Conservation (phyloP, 2,329 filamentous ascomycete species). For the Drechslerella stenobrocha region DNA sequence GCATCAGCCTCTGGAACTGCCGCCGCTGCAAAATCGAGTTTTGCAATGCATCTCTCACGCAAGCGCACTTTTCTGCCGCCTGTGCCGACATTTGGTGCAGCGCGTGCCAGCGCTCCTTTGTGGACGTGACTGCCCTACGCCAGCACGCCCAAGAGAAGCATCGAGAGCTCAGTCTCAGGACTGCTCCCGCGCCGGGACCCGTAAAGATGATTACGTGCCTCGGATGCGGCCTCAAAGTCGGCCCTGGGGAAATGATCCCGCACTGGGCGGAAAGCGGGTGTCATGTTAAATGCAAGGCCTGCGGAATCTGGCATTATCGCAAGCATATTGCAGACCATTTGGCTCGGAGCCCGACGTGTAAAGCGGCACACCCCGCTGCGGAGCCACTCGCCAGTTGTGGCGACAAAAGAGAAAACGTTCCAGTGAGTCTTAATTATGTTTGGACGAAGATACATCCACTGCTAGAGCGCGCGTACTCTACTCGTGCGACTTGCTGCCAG, state of each 20-base stretch:
- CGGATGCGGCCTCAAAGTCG: conserved; percentile 7
- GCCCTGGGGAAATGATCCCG: background rate
- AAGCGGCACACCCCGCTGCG: background rate
- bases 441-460: too few species aligned
- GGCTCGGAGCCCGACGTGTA: conserved; percentile 15
- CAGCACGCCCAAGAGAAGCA: background rate
- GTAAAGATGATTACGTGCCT: background rate
- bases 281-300: conserved; percentile 15
- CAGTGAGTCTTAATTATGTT: too few species aligned
- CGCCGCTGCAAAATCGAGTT: conserved; percentile 27
- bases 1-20: background rate
- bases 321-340: conserved; percentile 18
- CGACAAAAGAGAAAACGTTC: too few species aligned
- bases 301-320: conserved; percentile 12
- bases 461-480: too few species aligned
- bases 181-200: background rate
- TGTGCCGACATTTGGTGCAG: conserved; percentile 25
- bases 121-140: too few species aligned
- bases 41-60: background rate
- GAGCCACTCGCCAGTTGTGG: too few species aligned
- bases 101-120: conserved; percentile 8
- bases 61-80: conserved; percentile 4
- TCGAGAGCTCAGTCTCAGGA: too few species aligned
- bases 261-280: conserved; percentile 35
- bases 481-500: too few species aligned